Conservation (phyloP, 1,284 basidiomycete species). For the Papiliotrema flavescens region DNA sequence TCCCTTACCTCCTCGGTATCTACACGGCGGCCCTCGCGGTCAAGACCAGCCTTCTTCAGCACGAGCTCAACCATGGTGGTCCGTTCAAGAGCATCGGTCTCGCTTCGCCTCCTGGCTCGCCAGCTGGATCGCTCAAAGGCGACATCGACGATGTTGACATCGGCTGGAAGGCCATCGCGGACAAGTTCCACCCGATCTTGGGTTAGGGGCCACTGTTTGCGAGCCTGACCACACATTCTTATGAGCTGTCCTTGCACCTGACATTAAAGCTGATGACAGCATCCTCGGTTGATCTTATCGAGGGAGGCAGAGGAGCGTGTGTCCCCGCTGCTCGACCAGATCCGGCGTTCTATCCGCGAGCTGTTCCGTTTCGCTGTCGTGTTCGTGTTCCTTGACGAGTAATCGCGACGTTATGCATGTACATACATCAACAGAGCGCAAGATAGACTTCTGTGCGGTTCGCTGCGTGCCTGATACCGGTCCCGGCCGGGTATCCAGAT, state of each 20-base stretch:
- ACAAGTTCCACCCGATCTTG: constrained; percentile 5
- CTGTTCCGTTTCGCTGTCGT: too few relatives aligned
- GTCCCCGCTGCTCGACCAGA: too few relatives aligned
- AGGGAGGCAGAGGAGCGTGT: neutral
- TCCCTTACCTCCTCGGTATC: constrained; percentile 11
- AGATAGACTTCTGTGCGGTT: too few relatives aligned
- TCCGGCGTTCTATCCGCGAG: too few relatives aligned
- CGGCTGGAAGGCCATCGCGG: constrained; percentile 3
- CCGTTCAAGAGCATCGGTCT: too few relatives aligned
- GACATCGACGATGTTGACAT: neutral
- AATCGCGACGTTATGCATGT: too few relatives aligned
- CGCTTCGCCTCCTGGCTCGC: neutral
- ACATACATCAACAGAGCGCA: too few relatives aligned
- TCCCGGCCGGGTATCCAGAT: too few relatives aligned
- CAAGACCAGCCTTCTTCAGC: neutral
- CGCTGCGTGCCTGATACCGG: too few relatives aligned
- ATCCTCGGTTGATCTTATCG: neutral
- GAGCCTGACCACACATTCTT: neutral
- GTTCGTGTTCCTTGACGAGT: too few relatives aligned
- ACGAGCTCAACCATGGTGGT: neutral
- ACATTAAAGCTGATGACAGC: neutral
- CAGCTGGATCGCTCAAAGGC: neutral
- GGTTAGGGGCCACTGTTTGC: too few relatives aligned
- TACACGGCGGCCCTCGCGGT: constrained; percentile 9
- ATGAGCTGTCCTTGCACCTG: neutral